Evolutionary conservation across 1,284 basidiomycete species (phyloP).

Genomic region (Moesziomyces sp.): DNA sequence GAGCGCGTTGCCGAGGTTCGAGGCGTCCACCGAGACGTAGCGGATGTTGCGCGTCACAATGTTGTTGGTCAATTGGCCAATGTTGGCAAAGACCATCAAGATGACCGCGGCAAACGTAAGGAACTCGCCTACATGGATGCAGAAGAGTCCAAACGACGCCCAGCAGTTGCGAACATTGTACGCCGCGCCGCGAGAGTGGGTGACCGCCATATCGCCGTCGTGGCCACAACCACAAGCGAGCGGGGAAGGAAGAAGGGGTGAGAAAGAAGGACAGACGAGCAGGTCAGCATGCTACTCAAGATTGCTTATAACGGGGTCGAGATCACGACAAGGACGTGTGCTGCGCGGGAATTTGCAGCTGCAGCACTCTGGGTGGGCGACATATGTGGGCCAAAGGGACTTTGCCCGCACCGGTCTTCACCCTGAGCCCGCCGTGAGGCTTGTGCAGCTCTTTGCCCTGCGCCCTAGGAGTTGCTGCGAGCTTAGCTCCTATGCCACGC

Average conservation of each 20-base stretch:
- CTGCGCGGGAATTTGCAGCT: too few relatives aligned
- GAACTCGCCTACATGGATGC: constrained; percentile 58
- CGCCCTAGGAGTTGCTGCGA: neutral
- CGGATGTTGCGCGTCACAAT: constrained; percentile 64
- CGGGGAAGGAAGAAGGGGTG: neutral
- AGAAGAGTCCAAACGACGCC: constrained; percentile 23
- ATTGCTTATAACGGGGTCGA: too few relatives aligned
- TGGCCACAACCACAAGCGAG: neutral
- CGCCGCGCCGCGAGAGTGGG: constrained; percentile 2
- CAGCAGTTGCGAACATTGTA: constrained; percentile 18
- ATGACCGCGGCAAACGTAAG: constrained; percentile 62
- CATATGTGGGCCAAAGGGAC: too few relatives aligned
- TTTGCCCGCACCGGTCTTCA: neutral
- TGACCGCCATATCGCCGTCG: constrained; percentile 6
- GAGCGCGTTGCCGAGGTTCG: constrained; percentile 35
- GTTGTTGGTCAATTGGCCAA: constrained; percentile 63
- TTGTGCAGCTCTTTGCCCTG: neutral
- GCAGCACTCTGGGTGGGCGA: too few relatives aligned
- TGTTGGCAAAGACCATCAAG: constrained; percentile 61
- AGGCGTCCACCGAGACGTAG: constrained; percentile 45
- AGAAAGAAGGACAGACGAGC: neutral
- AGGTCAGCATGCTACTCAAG: neutral
- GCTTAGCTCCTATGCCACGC: neutral
- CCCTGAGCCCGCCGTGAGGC: neutral
- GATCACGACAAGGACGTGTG: too few relatives aligned